phyloP scores from a whole-genome alignment of 768 basidiomycete species.

The Tylopilus vinaceipallidus region DNA sequence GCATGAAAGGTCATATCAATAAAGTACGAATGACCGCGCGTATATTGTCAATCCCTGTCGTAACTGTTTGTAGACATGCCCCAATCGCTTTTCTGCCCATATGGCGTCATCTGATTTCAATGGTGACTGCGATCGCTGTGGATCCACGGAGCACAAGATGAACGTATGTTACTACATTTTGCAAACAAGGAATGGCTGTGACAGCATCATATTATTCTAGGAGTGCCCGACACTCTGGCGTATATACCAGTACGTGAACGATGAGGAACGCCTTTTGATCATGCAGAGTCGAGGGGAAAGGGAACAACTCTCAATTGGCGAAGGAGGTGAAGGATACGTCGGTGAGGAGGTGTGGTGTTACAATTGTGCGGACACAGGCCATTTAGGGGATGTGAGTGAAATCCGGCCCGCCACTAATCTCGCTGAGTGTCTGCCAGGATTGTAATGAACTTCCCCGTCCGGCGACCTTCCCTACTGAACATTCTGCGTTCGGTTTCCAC shows the following conservation, averaged over 20 bases:
- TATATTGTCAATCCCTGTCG: neutral
- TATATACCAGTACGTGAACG: conserved; percentile 68
- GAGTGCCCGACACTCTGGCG: conserved; percentile 86
- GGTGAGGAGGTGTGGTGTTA: conserved; percentile 78
- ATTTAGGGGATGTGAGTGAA: conserved; percentile 73
- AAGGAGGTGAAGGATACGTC: conserved; percentile 80
- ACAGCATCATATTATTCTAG: conserved; percentile 35
- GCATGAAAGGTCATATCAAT: conserved; percentile 82
- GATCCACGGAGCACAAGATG: conserved; percentile 57
- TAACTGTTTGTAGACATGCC: conserved; percentile 53
- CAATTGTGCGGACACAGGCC: conserved; percentile 70
- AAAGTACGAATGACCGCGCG: conserved; percentile 37
- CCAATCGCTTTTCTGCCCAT: conserved; percentile 48
- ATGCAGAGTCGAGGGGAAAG: conserved; percentile 49
- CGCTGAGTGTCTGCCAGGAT: conserved; percentile 42
- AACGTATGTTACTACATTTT: conserved; percentile 46
- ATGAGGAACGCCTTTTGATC: conserved; percentile 46
- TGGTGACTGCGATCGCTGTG: conserved; percentile 68
- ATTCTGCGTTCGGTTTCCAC: conserved; percentile 65
- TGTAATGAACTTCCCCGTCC: conserved; percentile 47
- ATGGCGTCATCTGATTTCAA: conserved; percentile 24
- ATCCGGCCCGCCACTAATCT: neutral
- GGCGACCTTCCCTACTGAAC: conserved; percentile 44
- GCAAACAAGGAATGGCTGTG: neutral
- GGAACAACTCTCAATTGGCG: conserved; percentile 49